Conservation (phyloP, 2,329 filamentous ascomycete genomes). For the Botrytis squamosa region DNA sequence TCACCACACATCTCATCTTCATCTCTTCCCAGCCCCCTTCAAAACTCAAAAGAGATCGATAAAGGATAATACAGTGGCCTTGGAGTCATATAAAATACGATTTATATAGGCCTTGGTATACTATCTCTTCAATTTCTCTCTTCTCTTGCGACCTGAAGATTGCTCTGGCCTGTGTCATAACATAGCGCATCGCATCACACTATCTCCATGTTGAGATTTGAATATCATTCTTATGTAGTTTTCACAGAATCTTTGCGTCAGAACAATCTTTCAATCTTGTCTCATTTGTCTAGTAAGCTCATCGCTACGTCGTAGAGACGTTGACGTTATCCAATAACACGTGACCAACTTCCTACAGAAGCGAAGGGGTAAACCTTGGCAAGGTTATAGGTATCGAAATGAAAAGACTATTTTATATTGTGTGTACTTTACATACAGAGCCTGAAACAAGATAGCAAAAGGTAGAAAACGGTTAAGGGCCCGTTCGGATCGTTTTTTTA, state of each 20-base stretch:
- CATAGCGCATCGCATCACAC: background rate
- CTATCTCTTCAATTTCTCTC: background rate
- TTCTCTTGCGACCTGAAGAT: background rate
- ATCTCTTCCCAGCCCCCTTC: background rate
- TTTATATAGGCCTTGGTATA: background rate
- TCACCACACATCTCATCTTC: background rate
- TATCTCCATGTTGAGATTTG: background rate
- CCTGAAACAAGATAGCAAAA: too few species aligned
- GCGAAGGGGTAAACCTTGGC: constrained; percentile 19
- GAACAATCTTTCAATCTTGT: background rate
- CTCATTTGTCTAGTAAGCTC: too few species aligned
- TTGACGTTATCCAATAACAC: background rate
- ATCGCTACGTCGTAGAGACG: background rate
- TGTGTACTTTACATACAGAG: too few species aligned
- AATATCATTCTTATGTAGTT: fast-evolving
- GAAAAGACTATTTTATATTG: background rate
- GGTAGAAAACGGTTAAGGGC: too few species aligned
- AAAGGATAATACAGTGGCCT: fast-evolving
- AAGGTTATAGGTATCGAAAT: background rate
- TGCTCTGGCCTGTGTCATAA: too few species aligned
- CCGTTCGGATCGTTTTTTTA: too few species aligned
- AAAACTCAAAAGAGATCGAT: background rate
- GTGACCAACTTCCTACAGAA: background rate
- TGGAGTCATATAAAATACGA: background rate
- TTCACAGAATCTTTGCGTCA: background rate